Base-by-base conservation (phyloP, 2,329 filamentous ascomycete genomes). In the Akanthomyces uredinophilus region DNA sequence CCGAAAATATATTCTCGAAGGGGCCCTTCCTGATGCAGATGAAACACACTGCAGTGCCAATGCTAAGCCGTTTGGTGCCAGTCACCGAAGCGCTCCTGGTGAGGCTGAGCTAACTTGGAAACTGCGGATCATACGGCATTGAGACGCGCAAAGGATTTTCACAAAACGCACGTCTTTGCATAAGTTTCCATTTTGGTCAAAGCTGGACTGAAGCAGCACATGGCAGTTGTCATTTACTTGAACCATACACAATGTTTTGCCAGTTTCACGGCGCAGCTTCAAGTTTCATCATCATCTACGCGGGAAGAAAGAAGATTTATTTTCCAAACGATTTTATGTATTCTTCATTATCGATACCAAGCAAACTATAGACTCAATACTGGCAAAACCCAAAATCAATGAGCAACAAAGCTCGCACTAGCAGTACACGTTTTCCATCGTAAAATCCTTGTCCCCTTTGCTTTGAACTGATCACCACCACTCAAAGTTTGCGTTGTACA, bases 41-140 rank as follows among this genome's bases (percentile, higher is more conserved):
- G 79, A 81, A 69, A 81, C 76, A 20, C 70, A 70, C 13, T 83
- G 80, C 61, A 80, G 72, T 64, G 78, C 80, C 1, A 70, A 82
- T 44, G 73, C 76, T 67, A 82, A 81, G 67, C 80, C 79, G 4
- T 82, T 81, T 58, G 27, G 32, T 16, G 16, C 35, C 3, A 41
- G 35, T 8, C 10, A 41, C 5, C 20, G 5, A 14, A 41, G 3
- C 8, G n/a, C 20, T n/a, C 7, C 41, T 4, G 20, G 10, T 7
- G 49, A 54, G 13, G 35, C 35, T 20, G 35, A 24, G 18, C 8
- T 27, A 8, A 16, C 39, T 8, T 39, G 35, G 35, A 37, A 39
- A 3, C 14, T 53, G 29, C 27, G 27, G 27, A 29, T 29, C 4
- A 29, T 6, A 29, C 27, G 27, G 27, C 27, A 29, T 29, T 29